Evolutionary conservation across 1,139 yeast species (phyloP).

Genomic region (Yamadazyma trypodendri): DNA sequence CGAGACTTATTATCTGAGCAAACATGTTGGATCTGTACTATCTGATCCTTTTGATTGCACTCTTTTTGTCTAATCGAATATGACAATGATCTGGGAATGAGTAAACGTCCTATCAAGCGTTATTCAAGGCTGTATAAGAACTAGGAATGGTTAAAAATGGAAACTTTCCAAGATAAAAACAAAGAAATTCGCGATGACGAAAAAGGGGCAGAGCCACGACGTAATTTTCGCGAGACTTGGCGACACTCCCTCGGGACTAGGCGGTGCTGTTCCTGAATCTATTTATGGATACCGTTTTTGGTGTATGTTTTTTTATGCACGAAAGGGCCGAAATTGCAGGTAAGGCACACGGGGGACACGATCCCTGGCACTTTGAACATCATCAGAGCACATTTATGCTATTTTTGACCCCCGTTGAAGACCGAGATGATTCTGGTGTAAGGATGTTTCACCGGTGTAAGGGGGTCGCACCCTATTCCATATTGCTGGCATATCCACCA

Average conservation of each 20-base stretch:
- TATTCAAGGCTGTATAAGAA: neutral
- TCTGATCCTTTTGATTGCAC: neutral
- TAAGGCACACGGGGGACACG: too few relatives aligned
- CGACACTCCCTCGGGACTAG: neutral
- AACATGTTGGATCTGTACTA: neutral
- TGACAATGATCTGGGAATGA: too few relatives aligned
- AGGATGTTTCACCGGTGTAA: too few relatives aligned
- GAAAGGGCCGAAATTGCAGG: too few relatives aligned
- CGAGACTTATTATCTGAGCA: neutral
- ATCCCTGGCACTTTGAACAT: neutral
- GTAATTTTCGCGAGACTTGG: neutral
- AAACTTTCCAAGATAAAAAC: constrained; percentile 2
- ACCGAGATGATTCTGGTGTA: neutral
- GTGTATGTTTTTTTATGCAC: too few relatives aligned
- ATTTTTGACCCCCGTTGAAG: neutral
- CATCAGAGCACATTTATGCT: neutral
- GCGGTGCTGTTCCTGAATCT: too few relatives aligned
- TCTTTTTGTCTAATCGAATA: neutral
- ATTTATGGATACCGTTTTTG: too few relatives aligned
- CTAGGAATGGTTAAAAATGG: constrained; percentile 1
- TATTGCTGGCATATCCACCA: too few relatives aligned
- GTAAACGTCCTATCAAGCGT: too few relatives aligned
- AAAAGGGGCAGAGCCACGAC: neutral
- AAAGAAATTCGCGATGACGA: neutral
- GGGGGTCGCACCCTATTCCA: too few relatives aligned